A percentile compares a stretch with the other conserved stretches of the same genome.
Conservation (phyloP, 768 basidiomycete species). For the Calocera cornea region DNA sequence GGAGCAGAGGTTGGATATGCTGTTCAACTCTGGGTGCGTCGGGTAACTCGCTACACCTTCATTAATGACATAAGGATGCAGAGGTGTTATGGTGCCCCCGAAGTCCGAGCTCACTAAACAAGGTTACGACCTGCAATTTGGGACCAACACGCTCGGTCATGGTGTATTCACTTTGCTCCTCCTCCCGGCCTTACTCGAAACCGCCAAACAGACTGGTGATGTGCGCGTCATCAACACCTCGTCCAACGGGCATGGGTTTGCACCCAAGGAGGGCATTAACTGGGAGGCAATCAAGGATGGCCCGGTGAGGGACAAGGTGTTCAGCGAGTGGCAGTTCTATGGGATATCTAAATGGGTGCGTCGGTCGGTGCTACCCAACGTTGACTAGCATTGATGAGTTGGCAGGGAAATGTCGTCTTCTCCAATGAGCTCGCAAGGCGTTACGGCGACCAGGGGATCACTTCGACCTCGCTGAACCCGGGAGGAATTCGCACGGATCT, state of each 20-base stretch:
- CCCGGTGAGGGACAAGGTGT: background rate
- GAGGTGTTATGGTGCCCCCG: slow-evolving; percentile 16
- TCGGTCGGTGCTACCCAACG: background rate
- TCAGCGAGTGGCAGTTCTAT: background rate
- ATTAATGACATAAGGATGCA: slow-evolving; percentile 9
- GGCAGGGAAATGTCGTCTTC: slow-evolving; percentile 14
- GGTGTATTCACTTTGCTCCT: slow-evolving; percentile 45
- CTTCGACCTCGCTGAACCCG: slow-evolving; percentile 15
- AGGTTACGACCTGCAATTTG: slow-evolving; percentile 28
- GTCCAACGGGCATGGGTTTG: slow-evolving; percentile 29
- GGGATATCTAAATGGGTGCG: background rate
- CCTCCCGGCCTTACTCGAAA: slow-evolving; percentile 34
- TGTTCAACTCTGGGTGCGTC: slow-evolving; percentile 16
- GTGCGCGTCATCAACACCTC: slow-evolving; percentile 38
- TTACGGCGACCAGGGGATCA: slow-evolving; percentile 11
- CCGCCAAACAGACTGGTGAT: slow-evolving; percentile 29
- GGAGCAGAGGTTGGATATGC: slow-evolving; percentile 15
- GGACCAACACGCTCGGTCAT: slow-evolving; percentile 43
- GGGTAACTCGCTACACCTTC: background rate
- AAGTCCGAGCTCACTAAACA: slow-evolving; percentile 12
- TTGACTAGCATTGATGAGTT: background rate
- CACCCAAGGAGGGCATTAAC: slow-evolving; percentile 7
- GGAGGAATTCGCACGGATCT: slow-evolving; percentile 16
- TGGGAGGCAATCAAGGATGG: background rate
- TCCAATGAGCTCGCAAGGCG: slow-evolving; percentile 13